Conservation (phyloP, 179 eudicot genomes). For the Pouteria campechiana region DNA sequence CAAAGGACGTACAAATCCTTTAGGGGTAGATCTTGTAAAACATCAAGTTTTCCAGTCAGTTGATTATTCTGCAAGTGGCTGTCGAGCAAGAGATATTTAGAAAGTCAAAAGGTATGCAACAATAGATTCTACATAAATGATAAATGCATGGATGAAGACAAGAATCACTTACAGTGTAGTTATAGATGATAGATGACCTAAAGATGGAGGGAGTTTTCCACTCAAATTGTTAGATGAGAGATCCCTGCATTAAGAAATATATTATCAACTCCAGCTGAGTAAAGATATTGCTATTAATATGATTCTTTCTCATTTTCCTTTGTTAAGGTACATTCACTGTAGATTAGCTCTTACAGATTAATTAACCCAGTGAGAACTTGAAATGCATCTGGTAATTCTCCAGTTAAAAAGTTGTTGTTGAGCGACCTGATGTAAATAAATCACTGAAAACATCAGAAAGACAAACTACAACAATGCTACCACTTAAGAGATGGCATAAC, state of each 20-base stretch:
- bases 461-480: background rate
- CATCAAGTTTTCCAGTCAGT: slow-evolving; percentile 86
- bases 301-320: too few species aligned
- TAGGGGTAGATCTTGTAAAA: slow-evolving; percentile 77
- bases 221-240: slow-evolving; percentile 61
- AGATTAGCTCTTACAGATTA: slow-evolving; percentile 49
- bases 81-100: slow-evolving; percentile 15
- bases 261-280: too few species aligned
- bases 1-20: slow-evolving; percentile 54
- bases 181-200: slow-evolving; percentile 41
- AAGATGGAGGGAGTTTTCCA: slow-evolving; percentile 68
- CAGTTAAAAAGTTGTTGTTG: slow-evolving; percentile 58
- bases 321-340: too few species aligned
- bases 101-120: background rate
- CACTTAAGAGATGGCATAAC: background rate
- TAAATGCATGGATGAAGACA: slow-evolving; percentile 1
- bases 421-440: slow-evolving; percentile 48
- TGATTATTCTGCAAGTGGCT: slow-evolving; percentile 93
- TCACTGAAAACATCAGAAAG: slow-evolving; percentile 6
- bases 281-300: too few species aligned
- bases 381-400: slow-evolving; percentile 81
- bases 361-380: slow-evolving; percentile 44
- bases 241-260: slow-evolving; percentile 40
- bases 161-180: slow-evolving; percentile 56
- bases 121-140: background rate